These are phyloP conservation scores for Globisporangium okanoganense DNA, from an alignment of 352 stramenopile genomes.

Conservation along the genomic window DNA sequence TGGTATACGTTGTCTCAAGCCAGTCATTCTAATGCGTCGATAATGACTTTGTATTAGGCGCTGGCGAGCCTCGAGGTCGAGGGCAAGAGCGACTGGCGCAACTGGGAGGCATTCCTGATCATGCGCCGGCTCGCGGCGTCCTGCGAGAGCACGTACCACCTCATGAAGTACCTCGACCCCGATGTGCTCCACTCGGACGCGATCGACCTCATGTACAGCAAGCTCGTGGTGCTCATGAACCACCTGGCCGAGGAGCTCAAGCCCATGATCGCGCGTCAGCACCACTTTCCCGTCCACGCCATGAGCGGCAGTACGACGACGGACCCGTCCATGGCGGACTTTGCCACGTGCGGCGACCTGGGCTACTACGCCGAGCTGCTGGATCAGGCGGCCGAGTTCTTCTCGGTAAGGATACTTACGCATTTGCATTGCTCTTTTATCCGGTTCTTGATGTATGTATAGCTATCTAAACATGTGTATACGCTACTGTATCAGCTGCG, in stretches of 20 bases:
- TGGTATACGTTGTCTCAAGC: too few relatives aligned
- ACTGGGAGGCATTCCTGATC: slow-evolving; percentile 45
- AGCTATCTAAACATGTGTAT: too few relatives aligned
- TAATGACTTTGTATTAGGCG: slow-evolving; percentile 21
- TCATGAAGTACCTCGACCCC: slow-evolving; percentile 66
- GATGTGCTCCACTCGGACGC: slow-evolving; percentile 45
- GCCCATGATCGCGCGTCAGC: slow-evolving; percentile 27
- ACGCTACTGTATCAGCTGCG: too few relatives aligned
- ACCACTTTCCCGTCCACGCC: slow-evolving; percentile 24
- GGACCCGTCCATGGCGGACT: slow-evolving; percentile 20
- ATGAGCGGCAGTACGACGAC: slow-evolving; percentile 11
- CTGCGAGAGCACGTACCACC: slow-evolving; percentile 69
- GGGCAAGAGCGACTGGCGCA: slow-evolving; percentile 38
- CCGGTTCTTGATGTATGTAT: not conserved
- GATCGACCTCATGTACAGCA: slow-evolving; percentile 61
- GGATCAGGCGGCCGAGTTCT: slow-evolving; percentile 71
- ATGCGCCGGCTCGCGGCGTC: slow-evolving; percentile 58
- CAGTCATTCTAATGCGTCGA: not conserved
- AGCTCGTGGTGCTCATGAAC: slow-evolving; percentile 55
- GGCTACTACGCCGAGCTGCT: slow-evolving; percentile 74
- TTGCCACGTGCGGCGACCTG: slow-evolving; percentile 51
- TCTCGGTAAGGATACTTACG: slow-evolving; percentile 40
- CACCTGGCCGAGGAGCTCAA: slow-evolving; percentile 53
- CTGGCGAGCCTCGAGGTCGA: slow-evolving; percentile 37
- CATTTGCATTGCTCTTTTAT: not conserved